Evolutionary conservation across 768 basidiomycete genomes (phyloP), one percentile per base, ranked within the genome.

Genomic region (Leucosporidium scottii): DNA sequence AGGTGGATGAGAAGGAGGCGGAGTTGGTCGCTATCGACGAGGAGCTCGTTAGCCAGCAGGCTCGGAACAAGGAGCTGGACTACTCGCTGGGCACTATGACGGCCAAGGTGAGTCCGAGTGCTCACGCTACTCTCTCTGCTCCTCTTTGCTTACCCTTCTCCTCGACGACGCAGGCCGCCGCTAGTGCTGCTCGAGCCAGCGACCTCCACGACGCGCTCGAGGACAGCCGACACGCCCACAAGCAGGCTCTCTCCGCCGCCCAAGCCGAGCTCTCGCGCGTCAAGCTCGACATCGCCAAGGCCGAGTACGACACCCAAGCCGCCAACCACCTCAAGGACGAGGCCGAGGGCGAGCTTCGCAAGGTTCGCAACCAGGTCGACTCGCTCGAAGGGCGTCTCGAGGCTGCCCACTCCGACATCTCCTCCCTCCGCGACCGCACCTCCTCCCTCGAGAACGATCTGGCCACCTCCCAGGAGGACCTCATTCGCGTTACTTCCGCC

Each of bases 321-420:
- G 23, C 50, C 6, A 27, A 44, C 39, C 39, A 44, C 39, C 39
- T 44, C 39, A n/a, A 61, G 30, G 34, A 15, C 25, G 15, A 2
- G 5, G 21, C 48, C 20, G 62, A 58, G 15, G 78, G 81, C 5
- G 86, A 89, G 68, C 77, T 88, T 55, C 85, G 88, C 75, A 82
- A 82, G 68, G 85, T 84, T 10, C 86, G 86, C 71, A 75, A n/a
- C 47, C 62, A 63, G 53, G 66, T 54, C 44, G 70, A 64, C 13
- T 27, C 49, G 51, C 70, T 71, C 28, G 70, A 71, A 25, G 44
- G 30, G 2, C 61, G 67, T 28, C 39, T 62, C 8, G n/a, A 39
- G 18, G 31, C 49, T 13, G 51, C 49, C 4, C 55, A 44, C 3
- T 54, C 66, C 27, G 70, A 68, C 7, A 28, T 68, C 13, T 64